Evolutionary conservation across 225 moss, liverwort and hornwort genomes (phyloP), one percentile per base, ranked within the genome.

Genomic region (Physcomitrellopsis africana): DNA sequence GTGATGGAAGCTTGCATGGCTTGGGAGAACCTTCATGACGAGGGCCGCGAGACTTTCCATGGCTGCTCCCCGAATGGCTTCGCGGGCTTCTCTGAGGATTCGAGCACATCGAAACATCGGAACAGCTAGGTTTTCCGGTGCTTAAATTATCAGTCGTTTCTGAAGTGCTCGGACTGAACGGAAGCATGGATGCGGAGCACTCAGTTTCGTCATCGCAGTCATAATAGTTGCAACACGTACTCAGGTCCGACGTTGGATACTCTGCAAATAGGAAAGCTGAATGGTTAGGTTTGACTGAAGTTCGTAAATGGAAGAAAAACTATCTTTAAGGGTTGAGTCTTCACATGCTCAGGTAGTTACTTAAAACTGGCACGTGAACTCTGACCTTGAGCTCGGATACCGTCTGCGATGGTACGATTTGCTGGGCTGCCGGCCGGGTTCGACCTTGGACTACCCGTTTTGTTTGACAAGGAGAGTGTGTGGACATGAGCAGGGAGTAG

Each of bases 1-100:
- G 80, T n/a, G 79, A 76, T 58, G 83, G 83, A 61, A 77, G 77
- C 75, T 77, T 82, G 76, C 76, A 79, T 65, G 85, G 79, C 65
- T 82, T 82, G 47, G 68, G 79, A 69, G 48, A 69, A 29, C 43
- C 73, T 41, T 86, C 82, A 55, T 69, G 74, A 2, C 60, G 52
- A 59, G 79, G 60, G 42, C 64, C 59, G 12, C 55, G 18, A 59
- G 75, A 12, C 47, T 63, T 60, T 32, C 74, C 74, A 58, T 76
- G 80, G 51, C 49, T 77, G 41, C 64, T 79, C 41, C 57, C 51
- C 43, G 73, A 51, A 26, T 60, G 53, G 37, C 61, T 73, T 27
- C 54, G 65, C 20, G 86, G 86, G 69, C 86, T 86, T 67, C 81
- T 67, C 60, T 61, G 83, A 29, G 78, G 86, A 24, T 68, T 81